Percentiles rank a stretch among this genome's conserved stretches.
These are phyloP conservation scores for Rubia occidens DNA, from an alignment of 305 asterid species.

Conservation along the genomic window DNA sequence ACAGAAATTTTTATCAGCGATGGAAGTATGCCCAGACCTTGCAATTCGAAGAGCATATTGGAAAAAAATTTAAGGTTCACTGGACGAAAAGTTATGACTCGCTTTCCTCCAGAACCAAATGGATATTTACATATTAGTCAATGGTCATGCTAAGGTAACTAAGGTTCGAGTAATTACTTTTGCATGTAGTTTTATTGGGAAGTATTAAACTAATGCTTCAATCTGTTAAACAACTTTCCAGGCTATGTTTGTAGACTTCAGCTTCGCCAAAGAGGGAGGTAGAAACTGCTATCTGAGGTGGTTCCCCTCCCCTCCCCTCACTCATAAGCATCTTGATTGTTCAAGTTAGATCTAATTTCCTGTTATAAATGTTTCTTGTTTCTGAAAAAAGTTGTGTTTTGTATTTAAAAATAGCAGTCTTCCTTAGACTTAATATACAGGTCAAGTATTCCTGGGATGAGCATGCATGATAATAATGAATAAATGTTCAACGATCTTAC, in stretches of 20 bases:
- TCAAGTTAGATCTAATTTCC: neutral
- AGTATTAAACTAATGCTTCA: neutral
- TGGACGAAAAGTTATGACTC: constrained; percentile 67
- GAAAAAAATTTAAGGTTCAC: constrained; percentile 70
- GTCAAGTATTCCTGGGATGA: neutral
- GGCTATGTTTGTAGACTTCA: constrained; percentile 98
- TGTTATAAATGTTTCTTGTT: neutral
- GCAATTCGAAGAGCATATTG: constrained; percentile 69
- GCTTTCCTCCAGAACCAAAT: constrained; percentile 97
- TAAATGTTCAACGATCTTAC: too few relatives aligned
- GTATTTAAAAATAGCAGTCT: neutral
- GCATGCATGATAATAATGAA: neutral
- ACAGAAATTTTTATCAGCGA: constrained; percentile 89
- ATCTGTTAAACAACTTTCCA: constrained; percentile 13
- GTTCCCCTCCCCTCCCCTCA: too few relatives aligned
- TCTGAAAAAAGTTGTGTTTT: neutral
- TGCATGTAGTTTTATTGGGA: neutral
- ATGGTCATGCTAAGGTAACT: constrained; percentile 87
- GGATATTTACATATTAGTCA: constrained; percentile 96
- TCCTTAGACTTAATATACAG: neutral
- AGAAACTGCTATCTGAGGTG: constrained; percentile 93
- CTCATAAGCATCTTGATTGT: constrained; percentile 1
- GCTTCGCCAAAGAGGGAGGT: constrained; percentile 84
- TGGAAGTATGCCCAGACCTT: constrained; percentile 72
- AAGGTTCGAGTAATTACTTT: constrained; percentile 13